Evolutionary conservation across 1,284 basidiomycete species (phyloP).

Genomic region (Ustilago shanxiensis): DNA sequence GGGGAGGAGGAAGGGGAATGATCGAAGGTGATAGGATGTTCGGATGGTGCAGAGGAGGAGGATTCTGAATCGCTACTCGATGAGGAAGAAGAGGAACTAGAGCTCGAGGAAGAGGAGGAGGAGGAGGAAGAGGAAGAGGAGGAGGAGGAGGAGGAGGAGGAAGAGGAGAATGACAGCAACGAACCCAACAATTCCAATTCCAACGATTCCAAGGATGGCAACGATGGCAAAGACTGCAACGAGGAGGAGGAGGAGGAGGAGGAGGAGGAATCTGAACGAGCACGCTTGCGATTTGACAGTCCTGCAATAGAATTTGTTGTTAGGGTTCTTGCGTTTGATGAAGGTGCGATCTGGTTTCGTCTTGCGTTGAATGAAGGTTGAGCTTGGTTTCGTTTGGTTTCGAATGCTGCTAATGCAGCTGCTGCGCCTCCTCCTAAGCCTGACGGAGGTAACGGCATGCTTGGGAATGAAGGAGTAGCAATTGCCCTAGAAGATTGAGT

Average conservation of each 20-base stretch:
- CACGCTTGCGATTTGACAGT: no score
- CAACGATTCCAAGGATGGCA: no score
- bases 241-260: neutral
- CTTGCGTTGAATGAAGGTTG: constrained; percentile 40
- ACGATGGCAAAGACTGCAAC: no score
- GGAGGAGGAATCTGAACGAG: constrained; percentile 5
- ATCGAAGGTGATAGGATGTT: constrained; percentile 8
- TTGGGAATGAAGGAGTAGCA: neutral
- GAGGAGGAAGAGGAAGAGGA: constrained; percentile 8
- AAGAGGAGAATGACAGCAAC: no score
- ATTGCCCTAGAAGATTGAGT: neutral
- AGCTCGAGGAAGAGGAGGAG: constrained; percentile 3
- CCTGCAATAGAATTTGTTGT: neutral
- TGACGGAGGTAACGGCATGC: constrained; percentile 14
- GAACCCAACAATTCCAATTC: no score
- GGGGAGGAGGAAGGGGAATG: neutral
- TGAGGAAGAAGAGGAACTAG: no score
- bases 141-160: constrained; percentile 3
- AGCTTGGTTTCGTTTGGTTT: constrained; percentile 27
- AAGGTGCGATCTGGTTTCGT: constrained; percentile 15
- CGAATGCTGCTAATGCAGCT: constrained; percentile 44
- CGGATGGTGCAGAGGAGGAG: constrained; percentile 27
- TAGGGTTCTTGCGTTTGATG: neutral
- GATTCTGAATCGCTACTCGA: neutral
- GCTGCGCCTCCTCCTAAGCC: constrained; percentile 10